Evolutionary conservation across 2,329 filamentous ascomycete genomes (phyloP).

Genomic region (Ceratocystis eucalypticola): DNA sequence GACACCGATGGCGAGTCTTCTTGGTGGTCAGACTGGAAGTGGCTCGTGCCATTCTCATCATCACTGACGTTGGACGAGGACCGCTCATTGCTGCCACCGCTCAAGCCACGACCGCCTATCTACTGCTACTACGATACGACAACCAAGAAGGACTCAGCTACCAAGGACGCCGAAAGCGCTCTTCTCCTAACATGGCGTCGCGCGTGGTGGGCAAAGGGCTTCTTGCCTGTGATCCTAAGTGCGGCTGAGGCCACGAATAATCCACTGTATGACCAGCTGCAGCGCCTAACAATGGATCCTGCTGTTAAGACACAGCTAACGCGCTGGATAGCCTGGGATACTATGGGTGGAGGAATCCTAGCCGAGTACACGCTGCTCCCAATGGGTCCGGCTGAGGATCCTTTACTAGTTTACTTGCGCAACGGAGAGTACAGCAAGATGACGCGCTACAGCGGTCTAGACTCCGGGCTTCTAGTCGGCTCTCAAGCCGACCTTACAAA

Average conservation of each 20-base stretch:
- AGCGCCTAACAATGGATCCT: slow-evolving; percentile 46
- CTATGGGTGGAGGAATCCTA: slow-evolving; percentile 74
- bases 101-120: slow-evolving; percentile 55
- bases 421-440: slow-evolving; percentile 60
- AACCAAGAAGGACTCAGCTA: slow-evolving; percentile 45
- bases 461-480: slow-evolving; percentile 60
- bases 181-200: slow-evolving; percentile 77
- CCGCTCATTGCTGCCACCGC: slow-evolving; percentile 66
- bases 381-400: slow-evolving; percentile 64
- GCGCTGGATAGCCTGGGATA: slow-evolving; percentile 85
- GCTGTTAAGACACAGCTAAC: slow-evolving; percentile 57
- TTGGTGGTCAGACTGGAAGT: slow-evolving; percentile 84
- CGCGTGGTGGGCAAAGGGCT: slow-evolving; percentile 92
- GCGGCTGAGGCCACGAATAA: slow-evolving; percentile 72
- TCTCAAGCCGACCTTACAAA: slow-evolving; percentile 48
- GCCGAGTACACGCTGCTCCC: slow-evolving; percentile 69
- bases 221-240: slow-evolving; percentile 69
- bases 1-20: slow-evolving; percentile 64
- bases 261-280: slow-evolving; percentile 59
- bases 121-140: slow-evolving; percentile 84
- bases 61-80: slow-evolving; percentile 68
- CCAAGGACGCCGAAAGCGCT: slow-evolving; percentile 59
- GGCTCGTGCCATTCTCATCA: slow-evolving; percentile 74
- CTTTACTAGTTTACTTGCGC: slow-evolving; percentile 57
- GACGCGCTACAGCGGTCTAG: slow-evolving; percentile 60